These are phyloP conservation scores for Colletotrichum eleusines DNA, from an alignment of 2,329 filamentous ascomycete species.

Conservation along the genomic window DNA sequence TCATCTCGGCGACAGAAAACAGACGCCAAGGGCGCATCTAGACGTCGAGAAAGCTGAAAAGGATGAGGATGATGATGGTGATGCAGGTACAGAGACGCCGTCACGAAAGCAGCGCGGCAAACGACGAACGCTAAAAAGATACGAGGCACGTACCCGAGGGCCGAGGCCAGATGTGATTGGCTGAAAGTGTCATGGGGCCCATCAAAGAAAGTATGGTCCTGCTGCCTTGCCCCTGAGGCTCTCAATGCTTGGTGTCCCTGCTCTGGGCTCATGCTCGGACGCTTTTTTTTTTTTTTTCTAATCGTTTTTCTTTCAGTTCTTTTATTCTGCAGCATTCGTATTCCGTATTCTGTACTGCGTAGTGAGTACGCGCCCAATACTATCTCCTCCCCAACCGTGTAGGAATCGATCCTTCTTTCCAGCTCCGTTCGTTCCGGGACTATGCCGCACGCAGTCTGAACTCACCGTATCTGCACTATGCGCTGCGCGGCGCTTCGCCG, in stretches of 20 bases:
- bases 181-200: background rate
- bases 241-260: slow-evolving; percentile 33
- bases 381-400: too few species aligned
- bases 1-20: background rate
- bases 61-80: background rate
- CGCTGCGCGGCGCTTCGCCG: slow-evolving; percentile 4
- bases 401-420: too few species aligned
- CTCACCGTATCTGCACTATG: background rate
- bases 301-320: background rate
- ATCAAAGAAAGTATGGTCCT: slow-evolving; percentile 19
- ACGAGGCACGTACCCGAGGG: background rate
- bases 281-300: background rate
- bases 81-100: slow-evolving; percentile 11
- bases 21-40: background rate
- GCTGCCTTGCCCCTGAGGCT: slow-evolving; percentile 34
- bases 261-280: slow-evolving; percentile 36
- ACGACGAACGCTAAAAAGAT: background rate
- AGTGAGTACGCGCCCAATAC: too few species aligned
- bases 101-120: slow-evolving; percentile 18
- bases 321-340: background rate
- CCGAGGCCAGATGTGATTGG: slow-evolving; percentile 1
- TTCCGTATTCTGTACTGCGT: too few species aligned
- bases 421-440: background rate
- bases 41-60: background rate
- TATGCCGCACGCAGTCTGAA: background rate